Evolutionary conservation across 495 filamentous ascomycete genomes (phyloP), one percentile per base, ranked within the genome.

Genomic region (Xylaria sp.): DNA sequence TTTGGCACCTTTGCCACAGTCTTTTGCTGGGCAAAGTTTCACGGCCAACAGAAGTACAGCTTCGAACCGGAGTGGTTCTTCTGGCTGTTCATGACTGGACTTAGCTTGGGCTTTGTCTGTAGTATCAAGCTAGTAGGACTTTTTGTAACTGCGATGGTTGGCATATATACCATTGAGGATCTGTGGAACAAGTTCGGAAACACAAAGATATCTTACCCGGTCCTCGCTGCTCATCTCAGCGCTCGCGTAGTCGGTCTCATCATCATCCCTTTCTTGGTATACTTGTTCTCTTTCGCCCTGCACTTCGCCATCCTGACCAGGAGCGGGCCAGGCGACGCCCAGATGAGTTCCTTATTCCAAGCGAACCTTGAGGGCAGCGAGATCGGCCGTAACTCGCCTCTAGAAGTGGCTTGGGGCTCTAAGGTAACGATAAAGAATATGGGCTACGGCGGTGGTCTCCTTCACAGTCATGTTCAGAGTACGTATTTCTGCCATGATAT

Each of bases 271-370:
- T 80, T 93, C 46, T 77, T 93, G 50, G 92, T 99, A 65, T 99
- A 99, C 80, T 91, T 97, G 85, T 90, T 97, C 77, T 97, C 94
- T 37, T 99, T 99, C 80, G 97, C 90, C 71, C 83, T 95, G 64
- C 96, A 99, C 79, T 99, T 99, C 78, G 85, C 92, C 55, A 92
- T 99, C 58, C 85, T 99, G 62, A 92, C 95, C 79, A 97, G 97
- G 83, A 96, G 91, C 79, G 96, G 96, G 8, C 96, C 96, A 1
- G 96, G 96, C 57, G 96, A 99, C 84, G 96, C 96, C 7, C 96
- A 99, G 79, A 99, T 99, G 96, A 97, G 95, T 82, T 99, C 96
- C 24, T 89, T 99, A 50, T 99, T 99, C 87, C 96, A 99, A 76
- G 96, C 96, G 29, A 99, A 99, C 74, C 87, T 99, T 46, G 90